Base-by-base conservation (phyloP, 2,329 filamentous ascomycete species). In the Cladophialophora psammophila region DNA sequence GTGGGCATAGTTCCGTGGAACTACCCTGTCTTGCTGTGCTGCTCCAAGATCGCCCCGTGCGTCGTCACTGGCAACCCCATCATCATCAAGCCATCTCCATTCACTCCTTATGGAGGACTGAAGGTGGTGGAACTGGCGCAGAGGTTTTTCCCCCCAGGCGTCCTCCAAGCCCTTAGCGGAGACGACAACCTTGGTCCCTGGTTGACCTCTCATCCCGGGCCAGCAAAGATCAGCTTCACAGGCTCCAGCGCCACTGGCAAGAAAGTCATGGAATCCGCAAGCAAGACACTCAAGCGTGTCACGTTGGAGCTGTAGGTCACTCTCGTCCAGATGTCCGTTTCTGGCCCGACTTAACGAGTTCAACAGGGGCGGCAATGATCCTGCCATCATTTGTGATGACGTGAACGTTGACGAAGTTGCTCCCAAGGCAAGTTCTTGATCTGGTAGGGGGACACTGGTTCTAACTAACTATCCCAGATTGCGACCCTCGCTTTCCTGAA, bases 341-440 rank as follows among this genome's bases (percentile, higher is more conserved):
- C 0, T 50, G 9, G 20, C 40, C 6, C 53, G 5, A 48, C 26
- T 52, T 63, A 40, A 57, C 32, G 1, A 53, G 10, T 20, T 12
- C 2, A 15, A 45, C 1, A 90, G 85, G 40, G 88, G 88, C 48
- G 88, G 88, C 61, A 91, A 91, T 77, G 88, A 84, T 6, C 87
- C 88, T 0, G 78, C 89, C 1, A 74, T 91, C 13, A 84, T 91
- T 6, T 90, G 90, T 65, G 81, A 85, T 7, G 88, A 91, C 72
- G 88, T 88, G 2, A 87, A 90, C 67, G 73, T 91, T 34, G 87
- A 89, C 6, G 86, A 90, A 75, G 87, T 88, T 3, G 89, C 91
- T 71, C 85, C 85, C 0, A 84, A 81, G 31, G 83, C 89, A 64
- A 80, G 83, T 1, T 20, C 31, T 42, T 5, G 13, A 34, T 31